These are phyloP conservation scores for Pisolithus marmoratus DNA, from an alignment of 768 basidiomycete genomes.

Conservation along the genomic window DNA sequence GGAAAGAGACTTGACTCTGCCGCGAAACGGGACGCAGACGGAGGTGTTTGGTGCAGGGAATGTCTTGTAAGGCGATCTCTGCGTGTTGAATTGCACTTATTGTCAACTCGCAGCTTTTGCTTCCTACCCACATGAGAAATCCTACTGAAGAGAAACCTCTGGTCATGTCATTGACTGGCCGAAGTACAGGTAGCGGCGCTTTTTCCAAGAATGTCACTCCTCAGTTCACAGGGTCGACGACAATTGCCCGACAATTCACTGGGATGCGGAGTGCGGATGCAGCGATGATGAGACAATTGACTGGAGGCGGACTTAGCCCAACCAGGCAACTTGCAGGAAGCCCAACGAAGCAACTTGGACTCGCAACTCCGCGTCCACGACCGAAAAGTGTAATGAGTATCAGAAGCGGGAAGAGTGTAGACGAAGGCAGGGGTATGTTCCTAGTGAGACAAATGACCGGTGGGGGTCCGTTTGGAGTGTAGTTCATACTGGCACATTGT, in stretches of 20 bases:
- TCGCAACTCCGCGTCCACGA: constrained; percentile 42
- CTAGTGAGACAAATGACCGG: constrained; percentile 78
- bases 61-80: constrained; percentile 53
- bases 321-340: constrained; percentile 59
- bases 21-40: constrained; percentile 65
- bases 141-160: constrained; percentile 44
- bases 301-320: constrained; percentile 62
- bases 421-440: constrained; percentile 67
- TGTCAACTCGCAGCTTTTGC: constrained; percentile 41
- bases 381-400: constrained; percentile 78
- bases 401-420: constrained; percentile 53
- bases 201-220: constrained; percentile 35
- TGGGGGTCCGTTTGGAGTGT: constrained; percentile 25
- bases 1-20: constrained; percentile 81
- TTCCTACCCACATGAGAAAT: constrained; percentile 42
- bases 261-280: constrained; percentile 42
- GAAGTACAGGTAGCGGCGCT: constrained; percentile 18
- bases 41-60: constrained; percentile 79
- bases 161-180: constrained; percentile 40
- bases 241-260: constrained; percentile 71
- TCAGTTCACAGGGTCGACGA: constrained; percentile 69
- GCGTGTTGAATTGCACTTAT: background rate
- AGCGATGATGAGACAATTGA: constrained; percentile 47
- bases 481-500: background rate
- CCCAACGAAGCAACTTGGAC: constrained; percentile 64